Percentiles rank a stretch among this genome's conserved stretches.
phyloP scores from a whole-genome alignment of 164 flowering plant genomes.

The Magnolia kwangsiensis region DNA sequence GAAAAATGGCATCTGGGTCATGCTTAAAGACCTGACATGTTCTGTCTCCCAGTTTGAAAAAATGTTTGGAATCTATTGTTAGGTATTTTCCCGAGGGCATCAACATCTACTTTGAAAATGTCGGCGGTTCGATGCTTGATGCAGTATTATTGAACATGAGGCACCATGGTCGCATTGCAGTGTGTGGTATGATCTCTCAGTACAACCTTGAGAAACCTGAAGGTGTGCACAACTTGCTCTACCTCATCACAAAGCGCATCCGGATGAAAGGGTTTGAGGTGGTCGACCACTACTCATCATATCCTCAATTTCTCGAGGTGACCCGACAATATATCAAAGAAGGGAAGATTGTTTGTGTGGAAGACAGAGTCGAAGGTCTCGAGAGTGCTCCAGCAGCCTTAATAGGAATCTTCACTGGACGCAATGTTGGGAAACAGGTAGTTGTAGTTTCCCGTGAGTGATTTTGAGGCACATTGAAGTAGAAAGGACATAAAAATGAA shows the following conservation, averaged over 20 bases:
- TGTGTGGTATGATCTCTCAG: conserved; percentile 39
- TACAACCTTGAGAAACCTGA: conserved; percentile 33
- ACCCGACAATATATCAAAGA: conserved; percentile 25
- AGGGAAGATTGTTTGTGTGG: conserved; percentile 25
- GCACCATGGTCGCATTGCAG: conserved; percentile 23
- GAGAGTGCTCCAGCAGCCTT: conserved; percentile 27
- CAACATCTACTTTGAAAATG: conserved; percentile 37
- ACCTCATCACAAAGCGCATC: conserved; percentile 20
- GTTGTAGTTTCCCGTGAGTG: conserved; percentile 21
- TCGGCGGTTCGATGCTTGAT: conserved; percentile 43
- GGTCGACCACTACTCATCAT: conserved; percentile 22
- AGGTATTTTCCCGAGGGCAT: conserved; percentile 36
- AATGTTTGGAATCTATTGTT: not conserved
- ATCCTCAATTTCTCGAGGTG: conserved; percentile 30
- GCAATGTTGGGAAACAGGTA: conserved; percentile 30
- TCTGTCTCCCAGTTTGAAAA: too few relatives aligned
- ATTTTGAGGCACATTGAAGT: not conserved
- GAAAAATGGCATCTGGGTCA: too few relatives aligned
- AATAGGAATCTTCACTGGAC: conserved; percentile 22
- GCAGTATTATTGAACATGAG: conserved; percentile 40
- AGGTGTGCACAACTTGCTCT: conserved; percentile 27
- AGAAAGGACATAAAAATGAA: too few relatives aligned
- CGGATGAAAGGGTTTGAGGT: conserved; percentile 34
- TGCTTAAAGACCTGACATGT: too few relatives aligned
- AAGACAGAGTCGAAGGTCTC: conserved; percentile 29